Evolutionary conservation across 23 red algal species (phyloP), one percentile per base, ranked within the genome.

Genomic region (Gracilariopsis chorda): DNA sequence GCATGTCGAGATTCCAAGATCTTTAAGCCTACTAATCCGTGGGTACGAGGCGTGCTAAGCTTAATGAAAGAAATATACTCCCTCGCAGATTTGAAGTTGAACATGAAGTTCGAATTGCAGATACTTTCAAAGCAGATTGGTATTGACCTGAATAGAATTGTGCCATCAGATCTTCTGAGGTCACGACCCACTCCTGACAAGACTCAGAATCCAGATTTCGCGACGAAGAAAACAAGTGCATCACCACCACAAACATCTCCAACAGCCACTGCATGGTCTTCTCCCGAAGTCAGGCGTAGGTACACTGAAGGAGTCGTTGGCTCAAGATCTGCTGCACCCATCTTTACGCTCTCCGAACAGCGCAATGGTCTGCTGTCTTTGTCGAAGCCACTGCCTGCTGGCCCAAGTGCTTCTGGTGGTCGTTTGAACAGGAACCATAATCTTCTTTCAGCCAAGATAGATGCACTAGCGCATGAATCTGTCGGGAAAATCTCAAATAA

Each of bases 21-120:
- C n/a, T 98, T 98, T 75, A 94, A 94, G 34, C 77, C 93, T n/a
- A 92, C 88, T 30, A 95, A 98, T 77, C 96, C 96, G 36, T 98
- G 96, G 96, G 45, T 98, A 51, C 59, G 64, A 16, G 90, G 93
- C 46, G 88, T 98, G 11, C 47, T 98, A 2, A 78, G 93, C 67
- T 51, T 98, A 29, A 92, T 98, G 49, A 92, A 92, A 47, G 96
- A 98, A 83, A 81, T 98, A 56, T 95, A 95, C 58, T 59, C 62
- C n/a, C 32, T 95, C 32, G 70, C 84, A n/a, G 96, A 98, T 70
- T 77, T 98, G 27, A 98, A 98, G 71, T 83, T 98, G 4, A 95
- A 95, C 58, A 48, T 98, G 34, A 95, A 95, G 91, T 98, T 98
- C 74, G 96, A 98, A 78, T 53, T 98, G 0, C 88, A 90, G 59